These are phyloP conservation scores for Aspergillus viridinutans DNA, from an alignment of 2,329 filamentous ascomycete species.

Conservation along the genomic window DNA sequence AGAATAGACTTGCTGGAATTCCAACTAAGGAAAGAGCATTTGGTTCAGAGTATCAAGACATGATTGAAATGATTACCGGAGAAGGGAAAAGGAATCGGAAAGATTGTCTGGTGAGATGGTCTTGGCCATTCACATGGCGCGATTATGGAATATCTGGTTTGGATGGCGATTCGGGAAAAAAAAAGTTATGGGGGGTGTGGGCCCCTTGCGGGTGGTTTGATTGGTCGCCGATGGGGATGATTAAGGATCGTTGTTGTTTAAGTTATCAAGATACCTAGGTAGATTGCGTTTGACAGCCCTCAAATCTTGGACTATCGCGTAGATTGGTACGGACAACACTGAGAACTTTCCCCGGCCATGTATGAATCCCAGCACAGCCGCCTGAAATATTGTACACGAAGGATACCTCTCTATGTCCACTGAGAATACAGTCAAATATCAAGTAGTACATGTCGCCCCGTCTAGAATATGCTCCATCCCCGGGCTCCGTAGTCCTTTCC, in stretches of 20 bases:
- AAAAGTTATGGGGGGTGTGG: too few species aligned
- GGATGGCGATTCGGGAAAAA: not conserved
- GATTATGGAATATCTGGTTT: not conserved
- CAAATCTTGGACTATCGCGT: too few species aligned
- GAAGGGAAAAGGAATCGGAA: not conserved
- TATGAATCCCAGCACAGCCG: too few species aligned
- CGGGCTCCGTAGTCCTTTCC: slow-evolving; percentile 8
- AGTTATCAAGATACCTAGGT: not conserved
- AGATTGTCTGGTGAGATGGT: not conserved
- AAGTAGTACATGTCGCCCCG: not conserved
- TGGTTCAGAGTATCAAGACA: not conserved
- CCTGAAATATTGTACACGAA: not conserved
- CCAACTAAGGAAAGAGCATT: not conserved
- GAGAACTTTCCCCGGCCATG: too few species aligned
- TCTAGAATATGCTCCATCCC: not conserved
- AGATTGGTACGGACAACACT: too few species aligned
- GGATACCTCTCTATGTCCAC: too few species aligned
- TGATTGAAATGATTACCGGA: not conserved
- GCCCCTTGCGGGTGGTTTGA: not conserved
- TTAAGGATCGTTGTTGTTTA: not conserved
- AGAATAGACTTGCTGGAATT: not conserved
- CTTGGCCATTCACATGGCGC: not conserved
- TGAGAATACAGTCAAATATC: not conserved
- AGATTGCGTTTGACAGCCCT: too few species aligned
- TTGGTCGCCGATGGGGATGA: not conserved